Evolutionary conservation across 108 stramenopile species (phyloP).

Genomic region (Cyclotella baltica): DNA sequence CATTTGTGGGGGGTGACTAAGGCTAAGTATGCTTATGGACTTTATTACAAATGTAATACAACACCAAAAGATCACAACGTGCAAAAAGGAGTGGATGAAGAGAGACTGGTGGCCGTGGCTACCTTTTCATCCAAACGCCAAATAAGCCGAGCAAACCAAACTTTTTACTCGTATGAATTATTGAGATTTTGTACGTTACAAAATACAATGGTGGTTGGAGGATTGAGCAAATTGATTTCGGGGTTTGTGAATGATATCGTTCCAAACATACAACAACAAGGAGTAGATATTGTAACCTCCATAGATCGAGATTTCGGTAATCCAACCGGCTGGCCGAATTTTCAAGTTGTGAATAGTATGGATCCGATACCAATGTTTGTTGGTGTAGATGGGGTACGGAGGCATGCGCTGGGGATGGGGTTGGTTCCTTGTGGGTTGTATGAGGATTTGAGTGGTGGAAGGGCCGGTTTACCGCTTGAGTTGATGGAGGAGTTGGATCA

Average conservation of each 20-base stretch:
- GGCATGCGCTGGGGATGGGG: slow-evolving; percentile 45
- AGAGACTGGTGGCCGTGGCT: slow-evolving; percentile 67
- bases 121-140: slow-evolving; percentile 64
- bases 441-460: slow-evolving; percentile 21
- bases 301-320: slow-evolving; percentile 82
- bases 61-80: neutral
- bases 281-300: slow-evolving; percentile 69
- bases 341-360: slow-evolving; percentile 59
- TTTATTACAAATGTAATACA: slow-evolving; percentile 37
- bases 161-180: slow-evolving; percentile 64
- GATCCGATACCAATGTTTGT: slow-evolving; percentile 68
- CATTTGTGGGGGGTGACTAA: slow-evolving; percentile 75
- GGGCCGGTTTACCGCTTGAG: slow-evolving; percentile 30
- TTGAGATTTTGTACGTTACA: slow-evolving; percentile 67
- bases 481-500: neutral
- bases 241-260: slow-evolving; percentile 55
- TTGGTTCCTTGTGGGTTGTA: slow-evolving; percentile 35
- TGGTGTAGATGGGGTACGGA: slow-evolving; percentile 36
- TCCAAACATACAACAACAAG: slow-evolving; percentile 2
- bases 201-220: slow-evolving; percentile 65
- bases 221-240: slow-evolving; percentile 63
- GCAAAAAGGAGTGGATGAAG: slow-evolving; percentile 9
- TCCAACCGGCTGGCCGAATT: slow-evolving; percentile 63
- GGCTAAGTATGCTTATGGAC: slow-evolving; percentile 69
- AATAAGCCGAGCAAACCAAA: slow-evolving; percentile 28